phyloP scores from a whole-genome alignment of 1,284 basidiomycete genomes.

The Cryptococcus sp. region DNA sequence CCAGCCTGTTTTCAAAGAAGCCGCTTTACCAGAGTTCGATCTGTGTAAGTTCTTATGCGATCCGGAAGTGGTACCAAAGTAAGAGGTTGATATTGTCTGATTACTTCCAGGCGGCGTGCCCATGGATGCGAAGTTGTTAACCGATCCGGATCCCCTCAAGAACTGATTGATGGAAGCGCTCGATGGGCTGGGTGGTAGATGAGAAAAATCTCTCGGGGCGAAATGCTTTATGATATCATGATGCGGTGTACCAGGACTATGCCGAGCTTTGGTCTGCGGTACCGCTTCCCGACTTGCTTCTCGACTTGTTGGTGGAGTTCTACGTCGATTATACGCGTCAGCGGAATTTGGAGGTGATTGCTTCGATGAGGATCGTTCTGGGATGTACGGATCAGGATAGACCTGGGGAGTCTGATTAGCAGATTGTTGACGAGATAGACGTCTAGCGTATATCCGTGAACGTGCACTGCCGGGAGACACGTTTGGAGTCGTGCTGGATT shows the following conservation, averaged over 20 bases:
- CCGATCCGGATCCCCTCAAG: conserved; percentile 56
- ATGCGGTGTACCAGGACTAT: conserved; percentile 22
- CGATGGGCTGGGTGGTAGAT: conserved; percentile 80
- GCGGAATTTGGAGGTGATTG: conserved; percentile 30
- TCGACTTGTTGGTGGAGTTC: conserved; percentile 26
- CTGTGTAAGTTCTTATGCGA: conserved; percentile 52
- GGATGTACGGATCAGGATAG: neutral
- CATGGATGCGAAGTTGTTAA: conserved; percentile 45
- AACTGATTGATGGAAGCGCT: conserved; percentile 77
- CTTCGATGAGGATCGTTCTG: conserved; percentile 6
- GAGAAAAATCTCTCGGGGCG: conserved; percentile 66
- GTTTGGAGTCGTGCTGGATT: neutral
- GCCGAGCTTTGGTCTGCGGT: conserved; percentile 7
- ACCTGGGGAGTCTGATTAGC: neutral
- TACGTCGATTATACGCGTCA: conserved; percentile 26
- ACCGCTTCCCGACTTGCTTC: neutral
- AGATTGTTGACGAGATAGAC: conserved; percentile 21
- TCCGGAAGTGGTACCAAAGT: conserved; percentile 8
- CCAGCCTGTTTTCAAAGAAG: conserved; percentile 1
- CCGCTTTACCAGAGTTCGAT: conserved; percentile 16
- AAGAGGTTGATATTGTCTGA: conserved; percentile 4
- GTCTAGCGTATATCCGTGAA: conserved; percentile 36
- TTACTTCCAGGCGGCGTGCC: conserved; percentile 3
- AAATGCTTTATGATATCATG: conserved; percentile 51
- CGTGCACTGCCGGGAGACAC: conserved; percentile 35